Evolutionary conservation across 371 early-diverging fungal species (phyloP), one percentile per base, ranked within the genome.

Genomic region (Mucor racemosus): DNA sequence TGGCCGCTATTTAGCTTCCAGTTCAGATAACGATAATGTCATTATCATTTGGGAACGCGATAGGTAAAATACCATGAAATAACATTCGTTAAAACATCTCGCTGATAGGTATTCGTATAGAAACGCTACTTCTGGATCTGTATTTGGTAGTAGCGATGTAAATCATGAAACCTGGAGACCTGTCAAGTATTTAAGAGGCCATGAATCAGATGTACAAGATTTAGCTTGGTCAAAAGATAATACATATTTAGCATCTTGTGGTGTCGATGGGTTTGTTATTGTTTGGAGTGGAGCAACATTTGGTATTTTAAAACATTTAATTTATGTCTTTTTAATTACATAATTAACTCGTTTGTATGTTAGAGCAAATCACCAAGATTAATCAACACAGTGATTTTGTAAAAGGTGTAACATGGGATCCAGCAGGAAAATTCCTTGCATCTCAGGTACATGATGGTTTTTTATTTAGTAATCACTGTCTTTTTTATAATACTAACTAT

Each of bases 371-470:
- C 31, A 84, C 79, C 3, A 84, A 79, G 36, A 76, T 97, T 31
- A 88, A 89, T 65, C 86, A 83, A 35, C 97, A 97, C 67, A 69
- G 80, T 15, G 95, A 94, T 26, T 96, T 97, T 75, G 98, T 98
- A 15, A 99, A 99, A 77, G 99, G 99, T 2, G 74, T 99, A 3
- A 86, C 96, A 3, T 98, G 96, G 90, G 99, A 98, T 79, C 99
- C 99, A 10, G 92, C 92, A 5, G 97, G 97, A 19, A 90, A 93
- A 71, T 98, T 88, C 69, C 77, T 99, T 42, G 97, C 98, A 3
- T 88, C 96, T 9, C 96, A 97, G 84, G 93, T 92, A 88, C 36
- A 55, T 21, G 38, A 38, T 38, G 38, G 38, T 38, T 7, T 38
- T 38, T 7, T 38, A 11, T 7, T 15, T 48, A 14, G 11, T 5